These are phyloP conservation scores for Saxophila tyrrhenica DNA, from an alignment of 495 filamentous ascomycete species.

Conservation along the genomic window DNA sequence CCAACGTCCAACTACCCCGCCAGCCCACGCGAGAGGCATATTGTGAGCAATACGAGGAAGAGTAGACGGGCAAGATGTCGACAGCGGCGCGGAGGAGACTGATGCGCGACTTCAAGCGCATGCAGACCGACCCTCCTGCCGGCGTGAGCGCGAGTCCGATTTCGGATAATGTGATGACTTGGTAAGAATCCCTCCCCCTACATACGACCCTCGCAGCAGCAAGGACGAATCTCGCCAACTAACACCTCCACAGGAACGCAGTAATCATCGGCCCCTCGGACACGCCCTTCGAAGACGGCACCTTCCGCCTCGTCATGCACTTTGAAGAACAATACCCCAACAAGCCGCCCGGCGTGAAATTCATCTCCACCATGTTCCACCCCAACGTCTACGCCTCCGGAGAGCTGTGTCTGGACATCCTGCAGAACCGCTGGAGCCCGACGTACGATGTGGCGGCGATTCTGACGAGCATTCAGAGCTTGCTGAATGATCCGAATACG, in stretches of 20 bases:
- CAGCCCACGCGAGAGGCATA: no score
- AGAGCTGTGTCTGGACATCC: constrained; percentile 90
- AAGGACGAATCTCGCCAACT: neutral
- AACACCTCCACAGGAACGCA: constrained; percentile 61
- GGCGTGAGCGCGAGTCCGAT: constrained; percentile 95
- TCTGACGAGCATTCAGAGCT: constrained; percentile 92
- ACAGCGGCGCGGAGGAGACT: constrained; percentile 22
- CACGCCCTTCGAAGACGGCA: constrained; percentile 97
- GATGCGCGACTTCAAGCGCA: constrained; percentile 50
- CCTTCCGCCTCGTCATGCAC: constrained; percentile 95
- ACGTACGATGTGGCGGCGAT: constrained; percentile 98
- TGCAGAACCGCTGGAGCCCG: constrained; percentile 97
- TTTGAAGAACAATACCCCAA: constrained; percentile 98
- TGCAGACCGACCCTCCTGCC: constrained; percentile 97
- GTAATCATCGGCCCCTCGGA: constrained; percentile 97
- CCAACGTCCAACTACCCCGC: no score
- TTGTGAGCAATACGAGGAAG: no score
- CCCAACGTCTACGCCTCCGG: constrained; percentile 97
- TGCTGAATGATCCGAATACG: constrained; percentile 98
- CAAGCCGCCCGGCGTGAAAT: constrained; percentile 94
- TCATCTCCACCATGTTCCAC: constrained; percentile 98
- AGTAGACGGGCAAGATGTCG: constrained; percentile 17
- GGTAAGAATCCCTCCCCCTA: constrained; percentile 41
- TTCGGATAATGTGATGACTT: constrained; percentile 98
- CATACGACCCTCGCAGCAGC: neutral